Evolutionary conservation across 768 basidiomycete species (phyloP).

Genomic region (Panellus pusillus): DNA sequence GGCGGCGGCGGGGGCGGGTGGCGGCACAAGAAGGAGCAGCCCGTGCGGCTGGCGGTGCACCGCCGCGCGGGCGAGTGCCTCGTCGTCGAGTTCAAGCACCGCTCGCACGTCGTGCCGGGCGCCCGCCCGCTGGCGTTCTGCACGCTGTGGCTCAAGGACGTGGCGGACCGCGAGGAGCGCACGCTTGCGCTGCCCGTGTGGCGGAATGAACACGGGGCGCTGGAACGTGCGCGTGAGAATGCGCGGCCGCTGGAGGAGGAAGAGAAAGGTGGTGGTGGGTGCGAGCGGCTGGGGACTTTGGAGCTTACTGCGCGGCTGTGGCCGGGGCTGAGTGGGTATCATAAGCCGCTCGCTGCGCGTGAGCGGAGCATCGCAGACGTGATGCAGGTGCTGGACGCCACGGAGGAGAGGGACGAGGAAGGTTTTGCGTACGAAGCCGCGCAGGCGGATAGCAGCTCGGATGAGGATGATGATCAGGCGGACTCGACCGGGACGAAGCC

Average conservation of each 20-base stretch:
- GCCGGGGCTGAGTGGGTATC: constrained; percentile 45
- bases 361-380: constrained; percentile 39
- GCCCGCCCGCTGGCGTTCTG: too few relatives aligned
- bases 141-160: constrained; percentile 43
- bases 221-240: constrained; percentile 22
- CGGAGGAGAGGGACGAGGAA: constrained; percentile 34
- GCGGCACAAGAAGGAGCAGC: constrained; percentile 30
- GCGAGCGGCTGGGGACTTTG: constrained; percentile 29
- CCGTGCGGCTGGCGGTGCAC: constrained; percentile 39
- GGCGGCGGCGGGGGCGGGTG: constrained; percentile 34
- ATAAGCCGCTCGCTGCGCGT: constrained; percentile 34
- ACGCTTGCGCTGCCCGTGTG: constrained; percentile 13
- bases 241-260: constrained; percentile 18
- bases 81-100: constrained; percentile 37
- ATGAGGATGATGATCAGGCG: constrained; percentile 21
- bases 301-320: constrained; percentile 39
- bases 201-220: constrained; percentile 17
- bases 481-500: constrained; percentile 1
- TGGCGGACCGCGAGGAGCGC: constrained; percentile 24
- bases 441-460: constrained; percentile 18
- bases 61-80: constrained; percentile 42
- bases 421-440: constrained; percentile 17
- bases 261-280: constrained; percentile 18
- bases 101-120: constrained; percentile 1
- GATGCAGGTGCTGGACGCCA: constrained; percentile 45